phyloP scores from a whole-genome alignment of 345 rosid species.

The Camelina laxa region DNA sequence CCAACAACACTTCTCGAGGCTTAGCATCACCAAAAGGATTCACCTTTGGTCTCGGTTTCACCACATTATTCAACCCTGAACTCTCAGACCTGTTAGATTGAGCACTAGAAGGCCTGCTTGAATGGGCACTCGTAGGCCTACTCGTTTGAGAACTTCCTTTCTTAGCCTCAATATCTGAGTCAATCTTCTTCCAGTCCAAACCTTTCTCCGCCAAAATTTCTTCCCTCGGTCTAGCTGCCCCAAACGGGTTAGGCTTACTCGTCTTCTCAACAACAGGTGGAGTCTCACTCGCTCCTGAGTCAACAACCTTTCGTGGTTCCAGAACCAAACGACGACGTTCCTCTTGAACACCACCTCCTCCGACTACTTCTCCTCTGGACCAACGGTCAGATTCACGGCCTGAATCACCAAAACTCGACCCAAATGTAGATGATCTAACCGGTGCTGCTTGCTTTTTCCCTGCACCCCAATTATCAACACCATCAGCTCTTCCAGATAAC shows the following conservation, averaged over 20 bases:
- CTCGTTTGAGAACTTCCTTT: constrained; percentile 58
- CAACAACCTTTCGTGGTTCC: constrained; percentile 66
- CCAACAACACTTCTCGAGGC: constrained; percentile 90
- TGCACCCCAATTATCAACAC: constrained; percentile 74
- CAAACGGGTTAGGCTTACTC: constrained; percentile 76
- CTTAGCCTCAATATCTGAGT: constrained; percentile 75
- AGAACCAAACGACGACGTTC: constrained; percentile 76
- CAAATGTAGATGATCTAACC: constrained; percentile 60
- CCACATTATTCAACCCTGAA: constrained; percentile 56
- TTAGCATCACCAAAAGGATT: constrained; percentile 98
- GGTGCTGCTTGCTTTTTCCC: constrained; percentile 60
- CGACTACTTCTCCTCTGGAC: constrained; percentile 57
- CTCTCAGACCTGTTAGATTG: constrained; percentile 84
- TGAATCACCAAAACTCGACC: constrained; percentile 69
- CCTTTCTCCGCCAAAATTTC: constrained; percentile 93
- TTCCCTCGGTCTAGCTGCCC: constrained; percentile 95
- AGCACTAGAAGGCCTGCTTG: constrained; percentile 89
- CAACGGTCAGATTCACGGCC: constrained; percentile 71
- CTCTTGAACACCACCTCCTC: constrained; percentile 41
- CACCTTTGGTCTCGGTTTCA: constrained; percentile 72
- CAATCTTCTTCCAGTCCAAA: constrained; percentile 89
- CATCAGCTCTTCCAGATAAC: constrained; percentile 76
- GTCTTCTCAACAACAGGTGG: constrained; percentile 46
- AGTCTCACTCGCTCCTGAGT: constrained; percentile 49
- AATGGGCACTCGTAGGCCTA: constrained; percentile 42